A percentile compares a stretch with the other conserved stretches of the same genome.
These are phyloP conservation scores for Arthonia radiata DNA, from an alignment of 495 filamentous ascomycete species.

Conservation along the genomic window DNA sequence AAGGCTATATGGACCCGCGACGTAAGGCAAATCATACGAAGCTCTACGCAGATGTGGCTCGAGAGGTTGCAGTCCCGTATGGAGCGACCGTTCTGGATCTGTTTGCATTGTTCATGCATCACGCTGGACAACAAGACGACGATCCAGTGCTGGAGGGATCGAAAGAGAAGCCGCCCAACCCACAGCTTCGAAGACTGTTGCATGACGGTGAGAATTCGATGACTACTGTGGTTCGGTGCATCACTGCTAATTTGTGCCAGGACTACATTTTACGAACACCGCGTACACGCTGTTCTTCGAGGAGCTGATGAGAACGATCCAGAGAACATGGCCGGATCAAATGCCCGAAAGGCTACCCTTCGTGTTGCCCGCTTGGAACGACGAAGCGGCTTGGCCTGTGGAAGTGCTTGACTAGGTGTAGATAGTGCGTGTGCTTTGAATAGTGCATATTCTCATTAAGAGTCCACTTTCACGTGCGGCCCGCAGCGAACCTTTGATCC, in stretches of 20 bases:
- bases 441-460: too few relatives aligned
- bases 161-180: constrained; percentile 21
- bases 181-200: constrained; percentile 25
- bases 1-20: constrained; percentile 22
- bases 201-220: constrained; percentile 38
- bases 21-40: constrained; percentile 39
- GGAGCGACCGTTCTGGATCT: constrained; percentile 47
- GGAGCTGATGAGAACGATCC: constrained; percentile 27
- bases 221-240: neutral
- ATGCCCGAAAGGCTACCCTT: constrained; percentile 24
- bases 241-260: constrained; percentile 12
- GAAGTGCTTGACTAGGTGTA: too few relatives aligned
- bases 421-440: too few relatives aligned
- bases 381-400: constrained; percentile 5
- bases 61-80: constrained; percentile 36
- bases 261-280: constrained; percentile 35
- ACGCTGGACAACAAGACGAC: constrained; percentile 29
- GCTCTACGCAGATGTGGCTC: constrained; percentile 42
- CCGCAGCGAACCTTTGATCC: too few relatives aligned
- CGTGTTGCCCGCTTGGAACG: constrained; percentile 28
- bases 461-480: too few relatives aligned
- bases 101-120: constrained; percentile 44
- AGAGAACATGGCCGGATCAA: constrained; percentile 31
- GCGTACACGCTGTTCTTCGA: constrained; percentile 35
- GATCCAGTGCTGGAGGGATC: constrained; percentile 26